phyloP scores from a whole-genome alignment of 179 eudicot genomes.

The Heliamphora ciliata region DNA sequence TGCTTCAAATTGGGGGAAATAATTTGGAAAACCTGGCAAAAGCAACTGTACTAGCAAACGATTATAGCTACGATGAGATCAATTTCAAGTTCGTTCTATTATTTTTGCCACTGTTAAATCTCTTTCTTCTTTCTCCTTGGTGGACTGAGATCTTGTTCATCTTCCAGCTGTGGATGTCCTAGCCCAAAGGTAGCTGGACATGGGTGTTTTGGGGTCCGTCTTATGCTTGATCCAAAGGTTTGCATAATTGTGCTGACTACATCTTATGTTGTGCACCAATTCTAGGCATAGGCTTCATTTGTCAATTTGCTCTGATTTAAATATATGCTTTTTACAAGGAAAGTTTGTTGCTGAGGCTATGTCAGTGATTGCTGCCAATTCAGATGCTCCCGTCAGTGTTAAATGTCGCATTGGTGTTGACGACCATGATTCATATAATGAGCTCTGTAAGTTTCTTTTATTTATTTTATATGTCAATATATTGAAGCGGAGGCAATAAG shows the following conservation, averaged over 20 bases:
- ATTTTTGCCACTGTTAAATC: neutral
- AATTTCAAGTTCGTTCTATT: constrained; percentile 66
- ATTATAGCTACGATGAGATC: constrained; percentile 91
- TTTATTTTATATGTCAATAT: neutral
- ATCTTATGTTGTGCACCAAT: neutral
- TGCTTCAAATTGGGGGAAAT: constrained; percentile 90
- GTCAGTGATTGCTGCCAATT: constrained; percentile 88
- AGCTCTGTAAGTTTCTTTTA: constrained; percentile 63
- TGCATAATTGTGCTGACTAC: constrained; percentile 16
- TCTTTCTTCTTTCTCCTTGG: neutral
- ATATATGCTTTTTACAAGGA: constrained; percentile 41
- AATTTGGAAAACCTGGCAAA: constrained; percentile 84
- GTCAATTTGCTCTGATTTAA: constrained; percentile 26
- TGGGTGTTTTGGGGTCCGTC: constrained; percentile 89
- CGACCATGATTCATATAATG: constrained; percentile 83
- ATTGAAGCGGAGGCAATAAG: neutral
- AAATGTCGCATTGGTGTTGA: constrained; percentile 97
- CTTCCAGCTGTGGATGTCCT: constrained; percentile 89
- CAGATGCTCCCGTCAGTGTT: constrained; percentile 85
- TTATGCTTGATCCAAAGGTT: constrained; percentile 98
- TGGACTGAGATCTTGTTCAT: constrained; percentile 16
- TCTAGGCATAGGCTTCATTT: constrained; percentile 4
- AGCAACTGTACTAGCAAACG: constrained; percentile 68
- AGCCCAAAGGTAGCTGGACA: constrained; percentile 93
- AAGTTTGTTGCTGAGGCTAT: constrained; percentile 97